Conservation (phyloP, 2,329 filamentous ascomycete genomes). For the Fusarium sp. region DNA sequence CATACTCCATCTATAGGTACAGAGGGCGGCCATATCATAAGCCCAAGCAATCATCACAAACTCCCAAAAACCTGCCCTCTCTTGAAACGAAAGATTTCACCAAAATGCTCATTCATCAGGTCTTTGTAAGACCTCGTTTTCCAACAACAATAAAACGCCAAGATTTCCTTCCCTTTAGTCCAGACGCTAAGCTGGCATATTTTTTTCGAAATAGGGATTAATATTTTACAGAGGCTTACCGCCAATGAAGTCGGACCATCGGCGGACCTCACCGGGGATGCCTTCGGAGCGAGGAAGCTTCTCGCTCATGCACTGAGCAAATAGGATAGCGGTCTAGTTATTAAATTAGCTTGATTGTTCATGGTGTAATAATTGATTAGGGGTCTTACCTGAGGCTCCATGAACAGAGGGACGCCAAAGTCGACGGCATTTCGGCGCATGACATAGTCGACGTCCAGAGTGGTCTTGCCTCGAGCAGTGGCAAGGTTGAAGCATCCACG, state of each 20-base stretch:
- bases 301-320: constrained; percentile 96
- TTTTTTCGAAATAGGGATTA: neutral
- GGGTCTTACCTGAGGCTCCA: constrained; percentile 90
- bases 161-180: constrained; percentile 10
- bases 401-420: constrained; percentile 97
- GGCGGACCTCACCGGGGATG: constrained; percentile 89
- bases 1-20: constrained; percentile 44
- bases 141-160: constrained; percentile 45
- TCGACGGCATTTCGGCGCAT: constrained; percentile 99
- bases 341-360: constrained; percentile 48
- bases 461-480: constrained; percentile 82
- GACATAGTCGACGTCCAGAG: constrained; percentile 94
- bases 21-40: constrained; percentile 19
- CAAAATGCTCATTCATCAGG: neutral
- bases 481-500: constrained; percentile 96
- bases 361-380: neutral
- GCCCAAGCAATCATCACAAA: constrained; percentile 31
- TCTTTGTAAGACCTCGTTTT: constrained; percentile 13
- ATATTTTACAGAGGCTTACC: constrained; percentile 79
- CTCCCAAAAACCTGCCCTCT: constrained; percentile 21
- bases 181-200: constrained; percentile 7
- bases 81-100: constrained; percentile 18
- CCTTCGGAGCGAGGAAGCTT: constrained; percentile 91
- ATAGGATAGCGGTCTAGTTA: constrained; percentile 88
- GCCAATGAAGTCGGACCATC: constrained; percentile 96